Evolutionary conservation across 805 yeast species (phyloP), one percentile per base, ranked within the genome.

Genomic region (Starmerella scarabaei): DNA sequence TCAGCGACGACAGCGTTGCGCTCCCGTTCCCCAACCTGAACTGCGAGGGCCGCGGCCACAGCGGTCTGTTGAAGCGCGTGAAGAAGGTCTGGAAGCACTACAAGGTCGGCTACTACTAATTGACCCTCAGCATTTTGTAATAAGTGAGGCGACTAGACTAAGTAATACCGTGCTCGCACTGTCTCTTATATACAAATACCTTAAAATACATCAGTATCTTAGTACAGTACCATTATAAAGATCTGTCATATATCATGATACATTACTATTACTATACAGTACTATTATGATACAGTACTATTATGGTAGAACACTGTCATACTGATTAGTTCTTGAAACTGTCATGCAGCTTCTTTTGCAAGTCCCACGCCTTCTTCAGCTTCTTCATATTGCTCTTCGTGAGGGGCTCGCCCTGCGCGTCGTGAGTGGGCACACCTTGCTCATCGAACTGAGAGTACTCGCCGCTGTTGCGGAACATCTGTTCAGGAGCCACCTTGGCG

Each of bases 351-450:
- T 85, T 85, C 56, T 76, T 76, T 59, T 91, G 98, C 35, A 70
- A 77, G 40, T 77, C 83, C 60, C 73, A 75, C 54, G 69, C 78
- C 63, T 91, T 91, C 46, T 65, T 60, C 50, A 91, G 65, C 63
- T 88, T 88, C 72, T 91, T 91, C 44, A 67, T 66, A 64, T 78
- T 74, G 58, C 94, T 81, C 65, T 91, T 91, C 30, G 91, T 71
- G 5, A 91, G 69, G 1, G 63, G 56, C 50, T 75, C 83, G 11
- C 97, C 97, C 8, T 72, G 73, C 26, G 64, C 68, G 48, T 77
- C 82, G 55, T 74, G 76, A 0, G 75, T 68, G 16, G 98, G 98
- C 15, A 91, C 42, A 1, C 98, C 98, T 27, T 69, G 61, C 20
- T 71, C 86, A 56, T 91, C 96, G 81, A 88, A 91, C 55, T 73